These are phyloP conservation scores for Skeletonema grethae DNA, from an alignment of 108 stramenopile genomes.

Conservation along the genomic window DNA sequence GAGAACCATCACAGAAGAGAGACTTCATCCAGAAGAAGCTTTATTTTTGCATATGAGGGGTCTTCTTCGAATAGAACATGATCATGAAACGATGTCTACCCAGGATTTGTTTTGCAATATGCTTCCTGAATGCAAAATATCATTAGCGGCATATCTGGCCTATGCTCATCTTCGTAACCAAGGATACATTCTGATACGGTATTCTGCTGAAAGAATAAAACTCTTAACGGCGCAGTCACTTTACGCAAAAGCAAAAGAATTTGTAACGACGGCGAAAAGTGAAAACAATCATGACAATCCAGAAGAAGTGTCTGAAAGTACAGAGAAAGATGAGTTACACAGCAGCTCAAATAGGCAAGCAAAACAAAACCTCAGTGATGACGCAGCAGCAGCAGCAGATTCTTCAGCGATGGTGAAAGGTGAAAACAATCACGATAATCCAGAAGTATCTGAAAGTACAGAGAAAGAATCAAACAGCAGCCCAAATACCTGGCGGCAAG, in stretches of 20 bases:
- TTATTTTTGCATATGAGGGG: constrained; percentile 75
- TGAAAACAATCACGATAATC: constrained; percentile 5
- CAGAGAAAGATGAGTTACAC: not conserved
- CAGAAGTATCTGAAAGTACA: constrained; percentile 8
- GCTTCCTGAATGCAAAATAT: constrained; percentile 55
- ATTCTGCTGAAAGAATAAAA: constrained; percentile 54
- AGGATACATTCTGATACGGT: constrained; percentile 73
- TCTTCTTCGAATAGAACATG: constrained; percentile 46
- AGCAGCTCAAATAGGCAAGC: not conserved
- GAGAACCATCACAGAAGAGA: constrained; percentile 35
- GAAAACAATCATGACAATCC: not conserved
- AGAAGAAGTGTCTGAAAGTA: constrained; percentile 10
- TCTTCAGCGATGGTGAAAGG: constrained; percentile 14
- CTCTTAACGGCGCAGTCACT: constrained; percentile 25
- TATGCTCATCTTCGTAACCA: constrained; percentile 85
- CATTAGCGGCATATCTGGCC: constrained; percentile 61
- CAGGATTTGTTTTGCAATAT: constrained; percentile 56
- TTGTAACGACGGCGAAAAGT: constrained; percentile 14
- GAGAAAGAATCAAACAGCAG: not conserved
- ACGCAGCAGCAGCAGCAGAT: constrained; percentile 40
- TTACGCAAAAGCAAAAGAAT: constrained; percentile 6
- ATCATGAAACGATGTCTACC: constrained; percentile 18
- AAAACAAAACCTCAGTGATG: constrained; percentile 19
- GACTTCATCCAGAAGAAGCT: constrained; percentile 83
- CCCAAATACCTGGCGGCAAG: not conserved